Evolutionary conservation across 2,329 filamentous ascomycete species (phyloP), one percentile per base, ranked within the genome.

Genomic region (Fusarium fracticaudum): DNA sequence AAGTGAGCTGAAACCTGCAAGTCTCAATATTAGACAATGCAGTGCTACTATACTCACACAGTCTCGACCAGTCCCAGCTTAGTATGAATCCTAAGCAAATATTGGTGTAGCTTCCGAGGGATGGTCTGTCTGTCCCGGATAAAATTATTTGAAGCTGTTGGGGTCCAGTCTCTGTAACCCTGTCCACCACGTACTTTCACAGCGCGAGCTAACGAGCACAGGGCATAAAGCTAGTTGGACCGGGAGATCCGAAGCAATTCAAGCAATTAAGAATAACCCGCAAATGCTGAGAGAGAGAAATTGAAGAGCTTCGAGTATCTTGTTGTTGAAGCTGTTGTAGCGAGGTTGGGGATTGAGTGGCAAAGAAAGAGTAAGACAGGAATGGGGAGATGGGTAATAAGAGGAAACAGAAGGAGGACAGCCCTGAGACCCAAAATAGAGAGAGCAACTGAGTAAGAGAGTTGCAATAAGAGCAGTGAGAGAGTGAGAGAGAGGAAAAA

Each of bases 31-130:
- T 33, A 18, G 47, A 35, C 35, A 68, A 64, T 45, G 59, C 55
- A 69, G 51, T 60, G 57, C 61, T 44, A 75, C 72, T 66, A 47
- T 51, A 75, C 72, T 75, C 45, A 74, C 71, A 66, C 67, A 70
- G 55, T 64, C 59, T 68, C 47, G 41, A 29, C 43, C 50, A 60
- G 47, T 67, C 59, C 65, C 48, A 60, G 55, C 41, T 31, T 29
- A 38, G 13, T 50, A 50, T 29, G 44, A 4, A 5, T 20, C 15
- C 41, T 51, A 50, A 51, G 29, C 45, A 40, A 53, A 51, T 22
- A 53, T 40, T 48, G 55, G 31, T 74, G 57, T 41, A 72, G 60
- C 40, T 57, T 69, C 37, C 55, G 40, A 48, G 47, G 53, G 31
- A 33, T 48, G n/a, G 43, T 63, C 26, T 41, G 54, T 57, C 35